Base-by-base conservation (phyloP, 129 eudicot species). In the Ambrosia trifida region DNA sequence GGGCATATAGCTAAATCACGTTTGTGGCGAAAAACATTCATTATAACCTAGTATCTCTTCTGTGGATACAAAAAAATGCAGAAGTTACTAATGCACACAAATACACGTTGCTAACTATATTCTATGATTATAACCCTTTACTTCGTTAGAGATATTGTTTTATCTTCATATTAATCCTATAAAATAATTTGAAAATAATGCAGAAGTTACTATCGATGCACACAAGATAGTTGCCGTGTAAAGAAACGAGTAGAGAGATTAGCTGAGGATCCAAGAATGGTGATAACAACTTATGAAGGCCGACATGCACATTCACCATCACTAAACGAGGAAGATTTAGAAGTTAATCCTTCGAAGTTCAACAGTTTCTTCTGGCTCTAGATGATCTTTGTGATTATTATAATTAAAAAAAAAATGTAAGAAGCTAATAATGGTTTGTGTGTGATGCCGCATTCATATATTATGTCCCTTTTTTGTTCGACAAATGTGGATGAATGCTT, bases 221-320 rank as follows among this genome's bases (percentile, higher is more conserved):
- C 90, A 14, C 95, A 87, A 72, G 97, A 90, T 9, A 90, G 80
- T 16, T 90, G 97, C 30, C 76, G 95, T 8, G 97, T 90, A 11
- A 90, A 90, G 86, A 90, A 90, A 68, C 83, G 95, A 5, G 95
- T 90, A 1, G 97, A 90, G 52, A 60, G 97, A 79, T 73, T 90
- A 68, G 97, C 97, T 3, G 97, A 90, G 67, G 97, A 90, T 76
- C 97, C 97, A 0, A 85, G 97, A 71, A 90, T 90, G 97, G 97
- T 90, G 76, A 90, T 90, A n/a, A 90, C 95, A 14, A 83, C 95
- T 4, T 90, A 90, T 30, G 97, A 90, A 78, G 90, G 90, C 35
- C 75, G 87, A 52, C 90, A 85, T 17, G 81, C 65, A 3, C 90
- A 85, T 74, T 79, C 87, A 0, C 90, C 87, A 7, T 82, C 90